Conservation (phyloP, 495 filamentous ascomycete genomes). For the Poronia punctata region DNA sequence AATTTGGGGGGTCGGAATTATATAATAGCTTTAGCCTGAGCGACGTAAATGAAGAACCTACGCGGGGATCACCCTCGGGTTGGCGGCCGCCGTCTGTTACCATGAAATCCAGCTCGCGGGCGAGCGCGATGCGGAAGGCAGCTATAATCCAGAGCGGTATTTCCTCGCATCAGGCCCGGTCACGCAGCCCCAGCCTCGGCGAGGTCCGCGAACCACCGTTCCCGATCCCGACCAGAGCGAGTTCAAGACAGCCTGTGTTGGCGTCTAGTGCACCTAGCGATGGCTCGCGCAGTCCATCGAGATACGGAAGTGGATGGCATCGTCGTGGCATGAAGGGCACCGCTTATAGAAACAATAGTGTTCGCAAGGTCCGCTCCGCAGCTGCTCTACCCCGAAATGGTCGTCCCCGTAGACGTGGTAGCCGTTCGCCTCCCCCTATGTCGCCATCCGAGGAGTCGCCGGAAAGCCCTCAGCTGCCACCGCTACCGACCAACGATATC, state of each 20-base stretch:
- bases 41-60: conserved; percentile 26
- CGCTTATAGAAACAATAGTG: conserved; percentile 44
- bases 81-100: conserved; percentile 20
- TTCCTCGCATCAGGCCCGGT: conserved; percentile 58
- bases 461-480: conserved; percentile 66
- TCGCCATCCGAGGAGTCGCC: conserved; percentile 57
- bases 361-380: conserved; percentile 81
- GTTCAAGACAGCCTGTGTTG: conserved; percentile 69
- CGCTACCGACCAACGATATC: conserved; percentile 66
- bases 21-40: conserved; percentile 23
- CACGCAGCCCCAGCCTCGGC: conserved; percentile 69
- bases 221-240: conserved; percentile 82
- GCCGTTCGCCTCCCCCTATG: conserved; percentile 58
- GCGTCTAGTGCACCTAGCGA: conserved; percentile 63
- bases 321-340: conserved; percentile 34
- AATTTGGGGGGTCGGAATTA: conserved; percentile 18
- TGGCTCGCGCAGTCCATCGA: conserved; percentile 71
- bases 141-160: conserved; percentile 75
- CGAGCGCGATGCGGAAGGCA: conserved; percentile 46
- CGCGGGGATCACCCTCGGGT: conserved; percentile 24
- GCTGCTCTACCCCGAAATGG: conserved; percentile 54
- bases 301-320: conserved; percentile 30
- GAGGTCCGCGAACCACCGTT: conserved; percentile 66
- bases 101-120: conserved; percentile 26
- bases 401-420: conserved; percentile 42